A percentile compares a stretch with the other conserved stretches of the same genome.
Conservation (phyloP, 768 basidiomycete species). For the Udeniomyces megalosporus region DNA sequence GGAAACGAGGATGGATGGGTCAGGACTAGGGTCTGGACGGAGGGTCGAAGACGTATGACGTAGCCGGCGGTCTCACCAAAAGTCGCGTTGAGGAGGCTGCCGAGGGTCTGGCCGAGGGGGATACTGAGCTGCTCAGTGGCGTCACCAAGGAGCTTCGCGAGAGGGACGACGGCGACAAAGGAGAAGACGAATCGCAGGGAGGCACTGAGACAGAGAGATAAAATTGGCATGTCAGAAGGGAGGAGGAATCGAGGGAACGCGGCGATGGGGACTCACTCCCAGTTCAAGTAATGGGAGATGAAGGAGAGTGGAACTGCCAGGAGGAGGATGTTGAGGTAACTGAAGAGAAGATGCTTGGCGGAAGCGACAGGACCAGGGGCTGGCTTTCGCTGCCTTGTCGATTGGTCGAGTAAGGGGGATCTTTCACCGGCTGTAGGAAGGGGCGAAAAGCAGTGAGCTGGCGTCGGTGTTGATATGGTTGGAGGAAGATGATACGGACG, state of each 20-base stretch:
- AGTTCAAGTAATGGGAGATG: background rate
- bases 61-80: slow-evolving; percentile 36
- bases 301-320: slow-evolving; percentile 2
- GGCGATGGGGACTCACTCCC: slow-evolving; percentile 34
- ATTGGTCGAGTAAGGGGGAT: background rate
- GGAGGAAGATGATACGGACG: too few relatives aligned
- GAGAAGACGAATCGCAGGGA: slow-evolving; percentile 32
- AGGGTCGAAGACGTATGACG: slow-evolving; percentile 15
- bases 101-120: slow-evolving; percentile 65
- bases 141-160: slow-evolving; percentile 52
- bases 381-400: background rate
- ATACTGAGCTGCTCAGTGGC: slow-evolving; percentile 32
- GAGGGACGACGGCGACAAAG: slow-evolving; percentile 57
- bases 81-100: slow-evolving; percentile 13
- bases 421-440: too few relatives aligned
- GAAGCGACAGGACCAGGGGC: slow-evolving; percentile 18
- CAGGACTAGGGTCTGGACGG: background rate
- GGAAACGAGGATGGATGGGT: background rate
- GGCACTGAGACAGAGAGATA: slow-evolving; percentile 41
- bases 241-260: slow-evolving; percentile 44
- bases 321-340: slow-evolving; percentile 11
- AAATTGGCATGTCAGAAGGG: too few relatives aligned
- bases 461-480: too few relatives aligned
- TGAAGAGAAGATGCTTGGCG: slow-evolving; percentile 27
- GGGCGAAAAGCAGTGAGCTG: too few relatives aligned